phyloP scores from a whole-genome alignment of 2,329 filamentous ascomycete genomes.

The Alternaria sp. region DNA sequence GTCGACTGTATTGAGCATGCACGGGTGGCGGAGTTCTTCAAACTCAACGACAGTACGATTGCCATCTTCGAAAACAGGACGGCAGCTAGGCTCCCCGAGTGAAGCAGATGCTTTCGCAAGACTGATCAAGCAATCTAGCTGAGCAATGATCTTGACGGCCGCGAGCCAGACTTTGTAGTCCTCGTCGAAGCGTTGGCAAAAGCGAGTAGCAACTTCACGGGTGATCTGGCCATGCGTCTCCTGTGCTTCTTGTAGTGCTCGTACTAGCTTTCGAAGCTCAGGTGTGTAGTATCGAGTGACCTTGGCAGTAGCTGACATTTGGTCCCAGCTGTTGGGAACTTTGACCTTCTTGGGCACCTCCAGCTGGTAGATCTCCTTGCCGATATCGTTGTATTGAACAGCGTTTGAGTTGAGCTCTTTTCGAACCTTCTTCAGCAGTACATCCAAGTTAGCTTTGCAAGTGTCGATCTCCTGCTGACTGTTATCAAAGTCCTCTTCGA shows the following conservation, averaged over 20 bases:
- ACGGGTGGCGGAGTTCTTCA: slow-evolving; percentile 90
- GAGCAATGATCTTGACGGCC: slow-evolving; percentile 87
- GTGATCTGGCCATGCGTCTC: slow-evolving; percentile 92
- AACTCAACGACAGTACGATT: slow-evolving; percentile 91
- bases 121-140: slow-evolving; percentile 94
- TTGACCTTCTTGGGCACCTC: slow-evolving; percentile 88
- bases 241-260: slow-evolving; percentile 89
- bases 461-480: slow-evolving; percentile 79
- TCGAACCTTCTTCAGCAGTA: slow-evolving; percentile 74
- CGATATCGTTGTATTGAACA: slow-evolving; percentile 71
- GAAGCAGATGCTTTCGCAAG: slow-evolving; percentile 86
- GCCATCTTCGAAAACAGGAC: slow-evolving; percentile 85
- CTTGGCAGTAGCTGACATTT: slow-evolving; percentile 92
- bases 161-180: slow-evolving; percentile 86
- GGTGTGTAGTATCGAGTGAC: slow-evolving; percentile 95
- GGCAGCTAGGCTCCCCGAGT: slow-evolving; percentile 85
- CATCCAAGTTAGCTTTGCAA: slow-evolving; percentile 76
- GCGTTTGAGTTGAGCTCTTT: slow-evolving; percentile 76
- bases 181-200: slow-evolving; percentile 87
- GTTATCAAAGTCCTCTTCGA: slow-evolving; percentile 90
- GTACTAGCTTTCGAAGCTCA: slow-evolving; percentile 81
- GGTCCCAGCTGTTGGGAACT: slow-evolving; percentile 87
- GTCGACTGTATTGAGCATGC: slow-evolving; percentile 85
- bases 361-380: slow-evolving; percentile 96
- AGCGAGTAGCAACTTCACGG: slow-evolving; percentile 81